phyloP scores from a whole-genome alignment of 2,329 filamentous ascomycete genomes.

The Triangularia verruculosa region DNA sequence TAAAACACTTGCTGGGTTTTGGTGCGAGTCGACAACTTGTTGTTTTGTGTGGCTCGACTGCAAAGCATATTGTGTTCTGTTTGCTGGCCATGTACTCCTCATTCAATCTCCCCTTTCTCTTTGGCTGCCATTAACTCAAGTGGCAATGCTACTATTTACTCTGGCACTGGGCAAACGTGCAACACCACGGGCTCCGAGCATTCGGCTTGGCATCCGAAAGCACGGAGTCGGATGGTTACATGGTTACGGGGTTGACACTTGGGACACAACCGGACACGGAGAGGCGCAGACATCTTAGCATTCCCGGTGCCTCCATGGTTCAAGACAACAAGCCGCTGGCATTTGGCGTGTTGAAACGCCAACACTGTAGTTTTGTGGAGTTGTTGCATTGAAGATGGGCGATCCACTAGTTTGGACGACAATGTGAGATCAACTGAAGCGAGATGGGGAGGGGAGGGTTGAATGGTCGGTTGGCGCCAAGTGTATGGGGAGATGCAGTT shows the following conservation, averaged over 20 bases:
- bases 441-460: constrained; percentile 10
- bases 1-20: too few species aligned
- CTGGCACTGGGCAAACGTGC: neutral
- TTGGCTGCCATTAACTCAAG: neutral
- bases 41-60: too few species aligned
- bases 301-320: neutral
- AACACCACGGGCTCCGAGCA: neutral
- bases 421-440: constrained; percentile 15
- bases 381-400: neutral
- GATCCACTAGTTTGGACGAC: neutral
- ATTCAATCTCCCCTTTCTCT: too few species aligned
- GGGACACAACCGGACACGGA: neutral
- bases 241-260: neutral
- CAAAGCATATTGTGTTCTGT: too few species aligned
- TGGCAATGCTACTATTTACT: neutral
- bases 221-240: neutral
- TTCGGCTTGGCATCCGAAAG: neutral
- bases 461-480: neutral
- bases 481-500: neutral
- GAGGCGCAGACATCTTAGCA: neutral
- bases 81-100: too few species aligned
- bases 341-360: neutral
- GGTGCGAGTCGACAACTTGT: too few species aligned
- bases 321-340: neutral
- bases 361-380: neutral